Percentiles rank a stretch among this genome's conserved stretches.
Evolutionary conservation across 768 basidiomycete genomes (phyloP).

Genomic region (Pholiota conissans): DNA sequence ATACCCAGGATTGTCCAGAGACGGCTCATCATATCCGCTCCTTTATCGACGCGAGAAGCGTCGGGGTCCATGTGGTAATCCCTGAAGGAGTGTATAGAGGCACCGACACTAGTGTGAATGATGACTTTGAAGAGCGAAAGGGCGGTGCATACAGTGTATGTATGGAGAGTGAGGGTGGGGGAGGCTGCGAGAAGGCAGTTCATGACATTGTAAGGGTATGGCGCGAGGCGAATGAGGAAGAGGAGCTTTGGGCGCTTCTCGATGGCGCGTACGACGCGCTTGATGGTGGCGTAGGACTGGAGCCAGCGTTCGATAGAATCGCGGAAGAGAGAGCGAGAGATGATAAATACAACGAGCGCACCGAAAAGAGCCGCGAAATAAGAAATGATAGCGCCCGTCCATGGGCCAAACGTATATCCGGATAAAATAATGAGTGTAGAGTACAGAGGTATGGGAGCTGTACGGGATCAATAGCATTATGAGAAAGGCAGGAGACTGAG

Average conservation of each 20-base stretch:
- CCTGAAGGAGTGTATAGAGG: constrained; percentile 82
- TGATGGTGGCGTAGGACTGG: constrained; percentile 66
- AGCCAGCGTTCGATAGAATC: constrained; percentile 74
- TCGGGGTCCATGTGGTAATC: constrained; percentile 50
- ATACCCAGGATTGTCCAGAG: constrained; percentile 73
- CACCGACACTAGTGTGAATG: constrained; percentile 87
- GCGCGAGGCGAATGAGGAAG: constrained; percentile 90
- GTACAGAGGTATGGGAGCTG: constrained; percentile 89
- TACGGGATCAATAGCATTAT: constrained; percentile 7
- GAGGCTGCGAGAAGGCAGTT: constrained; percentile 90
- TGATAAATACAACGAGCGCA: constrained; percentile 78
- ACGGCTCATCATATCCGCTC: constrained; percentile 50
- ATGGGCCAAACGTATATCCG: constrained; percentile 87
- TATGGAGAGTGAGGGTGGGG: constrained; percentile 75
- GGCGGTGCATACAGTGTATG: constrained; percentile 79
- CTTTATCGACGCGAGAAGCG: constrained; percentile 37
- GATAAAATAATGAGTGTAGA: constrained; percentile 91
- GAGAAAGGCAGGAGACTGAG: background rate
- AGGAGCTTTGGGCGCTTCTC: constrained; percentile 86
- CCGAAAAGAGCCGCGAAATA: constrained; percentile 86
- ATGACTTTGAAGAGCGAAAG: constrained; percentile 88
- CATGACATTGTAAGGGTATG: constrained; percentile 93
- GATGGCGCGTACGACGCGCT: constrained; percentile 82
- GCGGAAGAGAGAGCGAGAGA: constrained; percentile 76
- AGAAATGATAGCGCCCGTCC: constrained; percentile 82